These are phyloP conservation scores for Hypoxylon rubiginosum DNA, from an alignment of 2,329 filamentous ascomycete genomes.

Conservation along the genomic window DNA sequence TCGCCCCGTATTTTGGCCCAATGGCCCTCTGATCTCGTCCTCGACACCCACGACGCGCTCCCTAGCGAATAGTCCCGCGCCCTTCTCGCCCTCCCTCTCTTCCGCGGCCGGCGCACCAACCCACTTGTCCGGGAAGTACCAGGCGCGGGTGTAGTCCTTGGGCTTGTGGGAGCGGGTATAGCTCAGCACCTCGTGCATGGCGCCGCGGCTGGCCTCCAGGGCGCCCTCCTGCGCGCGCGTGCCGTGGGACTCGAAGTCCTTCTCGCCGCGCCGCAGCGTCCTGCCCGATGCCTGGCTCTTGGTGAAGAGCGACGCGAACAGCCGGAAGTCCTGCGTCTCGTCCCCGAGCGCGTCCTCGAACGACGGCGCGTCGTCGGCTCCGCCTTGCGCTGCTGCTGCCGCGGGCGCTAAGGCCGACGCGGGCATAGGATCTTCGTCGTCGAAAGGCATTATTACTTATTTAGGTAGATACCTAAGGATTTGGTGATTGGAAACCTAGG, in stretches of 20 bases:
- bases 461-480: conserved; percentile 6
- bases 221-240: conserved; percentile 83
- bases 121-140: conserved; percentile 78
- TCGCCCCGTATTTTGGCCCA: conserved; percentile 82
- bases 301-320: conserved; percentile 69
- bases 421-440: conserved; percentile 46
- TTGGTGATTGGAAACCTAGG: not conserved
- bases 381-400: conserved; percentile 51
- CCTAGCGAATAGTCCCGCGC: conserved; percentile 53
- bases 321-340: conserved; percentile 88
- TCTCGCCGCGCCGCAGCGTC: conserved; percentile 91
- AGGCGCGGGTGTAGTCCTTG: conserved; percentile 75
- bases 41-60: conserved; percentile 76
- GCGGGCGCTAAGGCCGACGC: conserved; percentile 37
- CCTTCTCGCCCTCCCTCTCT: conserved; percentile 32
- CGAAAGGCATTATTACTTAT: conserved; percentile 44
- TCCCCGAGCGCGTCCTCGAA: conserved; percentile 75
- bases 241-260: conserved; percentile 95
- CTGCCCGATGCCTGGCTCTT: conserved; percentile 63
- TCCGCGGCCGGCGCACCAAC: conserved; percentile 43
- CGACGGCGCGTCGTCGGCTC: conserved; percentile 62
- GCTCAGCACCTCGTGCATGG: conserved; percentile 89
- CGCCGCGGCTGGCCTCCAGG: conserved; percentile 83
- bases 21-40: conserved; percentile 75
- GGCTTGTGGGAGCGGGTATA: conserved; percentile 81